These are phyloP conservation scores for Exophiala spinifera DNA, from an alignment of 2,329 filamentous ascomycete species.

Conservation along the genomic window DNA sequence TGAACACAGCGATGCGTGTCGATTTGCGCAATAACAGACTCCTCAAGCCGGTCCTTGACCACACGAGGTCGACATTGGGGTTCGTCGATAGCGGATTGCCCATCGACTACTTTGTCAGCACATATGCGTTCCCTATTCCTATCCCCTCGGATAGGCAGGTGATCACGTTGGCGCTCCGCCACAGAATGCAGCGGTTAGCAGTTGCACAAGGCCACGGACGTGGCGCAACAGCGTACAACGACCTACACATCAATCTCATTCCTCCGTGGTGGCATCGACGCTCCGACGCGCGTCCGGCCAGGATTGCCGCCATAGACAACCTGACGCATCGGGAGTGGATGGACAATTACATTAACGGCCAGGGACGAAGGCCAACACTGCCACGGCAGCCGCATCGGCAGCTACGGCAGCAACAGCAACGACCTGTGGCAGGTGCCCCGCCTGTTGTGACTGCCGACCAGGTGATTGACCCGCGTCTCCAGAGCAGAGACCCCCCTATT, in stretches of 20 bases:
- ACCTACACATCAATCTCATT: background rate
- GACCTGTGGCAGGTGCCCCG: background rate
- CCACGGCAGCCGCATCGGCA: background rate
- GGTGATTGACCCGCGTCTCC: background rate
- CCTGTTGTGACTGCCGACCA: background rate
- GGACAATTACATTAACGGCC: no score
- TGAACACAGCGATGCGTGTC: slow-evolving; percentile 23
- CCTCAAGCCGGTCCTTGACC: slow-evolving; percentile 16
- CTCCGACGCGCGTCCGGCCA: background rate
- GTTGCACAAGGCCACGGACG: slow-evolving; percentile 10
- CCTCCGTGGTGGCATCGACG: slow-evolving; percentile 12
- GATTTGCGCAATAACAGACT: slow-evolving; percentile 16
- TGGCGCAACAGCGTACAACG: background rate
- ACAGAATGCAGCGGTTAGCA: slow-evolving; percentile 19
- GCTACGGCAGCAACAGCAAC: background rate
- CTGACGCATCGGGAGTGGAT: slow-evolving; percentile 14
- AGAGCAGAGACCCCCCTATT: background rate
- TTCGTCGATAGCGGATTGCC: slow-evolving; percentile 15
- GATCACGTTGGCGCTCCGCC: slow-evolving; percentile 7
- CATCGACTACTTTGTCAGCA: slow-evolving; percentile 15
- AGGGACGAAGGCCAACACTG: background rate
- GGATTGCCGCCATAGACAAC: slow-evolving; percentile 10
- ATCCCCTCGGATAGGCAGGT: slow-evolving; percentile 14
- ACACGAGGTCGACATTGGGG: slow-evolving; percentile 2
- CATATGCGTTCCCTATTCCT: slow-evolving; percentile 4